These are phyloP conservation scores for Exophiala mesophila DNA, from an alignment of 2,329 filamentous ascomycete species.

Conservation along the genomic window DNA sequence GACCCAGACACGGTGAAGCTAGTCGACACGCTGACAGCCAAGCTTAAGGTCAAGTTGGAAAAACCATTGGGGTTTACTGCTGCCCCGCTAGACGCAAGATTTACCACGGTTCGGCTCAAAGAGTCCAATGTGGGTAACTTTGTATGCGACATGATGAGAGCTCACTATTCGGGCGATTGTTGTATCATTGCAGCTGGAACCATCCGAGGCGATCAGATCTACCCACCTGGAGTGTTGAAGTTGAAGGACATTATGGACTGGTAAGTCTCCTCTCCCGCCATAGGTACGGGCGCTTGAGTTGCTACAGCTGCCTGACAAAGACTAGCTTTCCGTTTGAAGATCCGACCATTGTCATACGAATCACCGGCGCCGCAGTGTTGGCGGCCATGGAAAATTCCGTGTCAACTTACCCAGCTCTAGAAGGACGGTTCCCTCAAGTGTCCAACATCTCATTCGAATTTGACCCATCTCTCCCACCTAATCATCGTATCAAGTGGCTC, in stretches of 20 bases:
- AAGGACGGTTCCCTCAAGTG: slow-evolving; percentile 81
- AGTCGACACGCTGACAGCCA: slow-evolving; percentile 65
- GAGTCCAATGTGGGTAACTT: slow-evolving; percentile 90
- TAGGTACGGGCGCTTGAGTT: too few species aligned
- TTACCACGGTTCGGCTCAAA: slow-evolving; percentile 69
- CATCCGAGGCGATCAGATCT: slow-evolving; percentile 82
- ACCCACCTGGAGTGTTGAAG: slow-evolving; percentile 70
- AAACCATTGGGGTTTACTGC: slow-evolving; percentile 81
- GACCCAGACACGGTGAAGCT: slow-evolving; percentile 58
- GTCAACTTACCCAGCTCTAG: slow-evolving; percentile 72
- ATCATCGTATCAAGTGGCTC: slow-evolving; percentile 59
- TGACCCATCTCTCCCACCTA: slow-evolving; percentile 57
- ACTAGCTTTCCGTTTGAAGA: slow-evolving; percentile 78
- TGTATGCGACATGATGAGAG: slow-evolving; percentile 84
- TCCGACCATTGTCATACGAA: slow-evolving; percentile 70
- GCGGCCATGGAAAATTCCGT: slow-evolving; percentile 83
- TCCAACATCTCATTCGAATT: slow-evolving; percentile 75
- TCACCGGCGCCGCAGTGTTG: slow-evolving; percentile 66
- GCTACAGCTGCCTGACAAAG: slow-evolving; percentile 1
- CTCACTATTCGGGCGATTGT: slow-evolving; percentile 75
- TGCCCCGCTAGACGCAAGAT: slow-evolving; percentile 76
- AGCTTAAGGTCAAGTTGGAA: slow-evolving; percentile 69
- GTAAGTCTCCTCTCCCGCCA: slow-evolving; percentile 2
- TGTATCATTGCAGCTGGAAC: slow-evolving; percentile 80
- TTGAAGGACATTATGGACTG: slow-evolving; percentile 82